phyloP scores from a whole-genome alignment of 768 basidiomycete species.

The Neoboletus magnificus region DNA sequence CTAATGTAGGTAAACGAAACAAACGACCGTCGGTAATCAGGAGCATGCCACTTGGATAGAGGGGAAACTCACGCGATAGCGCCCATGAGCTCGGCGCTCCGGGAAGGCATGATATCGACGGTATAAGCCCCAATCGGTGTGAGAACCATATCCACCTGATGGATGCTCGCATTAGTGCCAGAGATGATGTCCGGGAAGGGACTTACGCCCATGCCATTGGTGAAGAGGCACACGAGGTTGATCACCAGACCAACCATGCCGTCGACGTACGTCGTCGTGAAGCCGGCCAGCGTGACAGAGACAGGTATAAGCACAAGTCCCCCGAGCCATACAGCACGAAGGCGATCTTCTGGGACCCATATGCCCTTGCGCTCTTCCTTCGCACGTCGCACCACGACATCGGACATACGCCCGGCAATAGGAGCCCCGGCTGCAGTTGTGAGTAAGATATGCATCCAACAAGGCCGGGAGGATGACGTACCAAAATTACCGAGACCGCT shows the following conservation, averaged over 20 bases:
- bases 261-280: constrained; percentile 49
- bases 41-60: neutral
- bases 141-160: constrained; percentile 54
- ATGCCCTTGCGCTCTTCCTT: constrained; percentile 47
- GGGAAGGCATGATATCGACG: constrained; percentile 57
- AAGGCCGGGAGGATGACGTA: constrained; percentile 2
- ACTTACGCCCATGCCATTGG: constrained; percentile 63
- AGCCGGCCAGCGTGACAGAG: constrained; percentile 46
- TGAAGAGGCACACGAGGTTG: constrained; percentile 54
- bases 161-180: neutral
- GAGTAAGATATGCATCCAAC: neutral
- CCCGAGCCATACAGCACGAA: constrained; percentile 49
- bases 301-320: constrained; percentile 50
- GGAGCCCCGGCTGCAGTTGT: constrained; percentile 52
- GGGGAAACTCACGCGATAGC: constrained; percentile 44
- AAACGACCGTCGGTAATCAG: neutral
- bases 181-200: neutral
- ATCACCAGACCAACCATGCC: constrained; percentile 49
- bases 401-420: constrained; percentile 57
- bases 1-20: neutral
- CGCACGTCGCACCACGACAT: constrained; percentile 47
- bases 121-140: constrained; percentile 54
- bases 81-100: constrained; percentile 64
- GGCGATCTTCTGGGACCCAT: constrained; percentile 69
- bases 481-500: constrained; percentile 26